Percentiles rank a stretch among this genome's conserved stretches.
phyloP scores from a whole-genome alignment of 2,329 filamentous ascomycete species.

The Scleromitrula shiraiana region DNA sequence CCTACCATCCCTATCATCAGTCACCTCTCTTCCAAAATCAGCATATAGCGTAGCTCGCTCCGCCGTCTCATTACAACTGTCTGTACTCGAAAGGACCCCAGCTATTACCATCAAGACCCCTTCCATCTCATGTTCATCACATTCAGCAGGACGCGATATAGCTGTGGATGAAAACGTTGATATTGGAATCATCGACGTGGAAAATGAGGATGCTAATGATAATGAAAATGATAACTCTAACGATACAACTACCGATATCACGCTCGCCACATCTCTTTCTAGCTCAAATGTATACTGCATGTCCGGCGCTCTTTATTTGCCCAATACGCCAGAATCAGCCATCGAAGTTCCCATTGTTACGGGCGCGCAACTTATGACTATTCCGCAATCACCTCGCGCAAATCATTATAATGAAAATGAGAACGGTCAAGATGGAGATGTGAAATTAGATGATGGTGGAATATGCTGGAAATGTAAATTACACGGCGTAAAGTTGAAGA shows the following conservation, averaged over 20 bases:
- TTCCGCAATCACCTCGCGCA: not conserved
- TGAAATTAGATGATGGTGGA: not conserved
- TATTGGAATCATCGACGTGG: constrained; percentile 3
- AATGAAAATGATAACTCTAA: no score
- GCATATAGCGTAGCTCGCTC: not conserved
- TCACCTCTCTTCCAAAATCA: not conserved
- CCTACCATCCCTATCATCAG: not conserved
- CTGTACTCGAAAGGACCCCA: not conserved
- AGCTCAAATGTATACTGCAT: not conserved
- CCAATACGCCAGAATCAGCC: not conserved
- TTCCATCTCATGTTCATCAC: not conserved
- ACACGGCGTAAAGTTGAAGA: constrained; percentile 16
- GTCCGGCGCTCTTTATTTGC: not conserved
- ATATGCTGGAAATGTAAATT: constrained; percentile 25
- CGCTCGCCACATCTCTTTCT: not conserved
- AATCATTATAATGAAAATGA: no score
- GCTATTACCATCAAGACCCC: not conserved
- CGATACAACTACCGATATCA: not conserved
- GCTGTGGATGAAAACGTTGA: not conserved
- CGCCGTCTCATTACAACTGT: not conserved
- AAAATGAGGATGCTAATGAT: not conserved
- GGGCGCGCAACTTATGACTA: not conserved
- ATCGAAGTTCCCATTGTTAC: constrained; percentile 6
- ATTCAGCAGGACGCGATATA: not conserved
- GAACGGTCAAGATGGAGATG: not conserved